phyloP scores from a whole-genome alignment of 441 rosid genomes.

The Metrosideros polymorpha region DNA sequence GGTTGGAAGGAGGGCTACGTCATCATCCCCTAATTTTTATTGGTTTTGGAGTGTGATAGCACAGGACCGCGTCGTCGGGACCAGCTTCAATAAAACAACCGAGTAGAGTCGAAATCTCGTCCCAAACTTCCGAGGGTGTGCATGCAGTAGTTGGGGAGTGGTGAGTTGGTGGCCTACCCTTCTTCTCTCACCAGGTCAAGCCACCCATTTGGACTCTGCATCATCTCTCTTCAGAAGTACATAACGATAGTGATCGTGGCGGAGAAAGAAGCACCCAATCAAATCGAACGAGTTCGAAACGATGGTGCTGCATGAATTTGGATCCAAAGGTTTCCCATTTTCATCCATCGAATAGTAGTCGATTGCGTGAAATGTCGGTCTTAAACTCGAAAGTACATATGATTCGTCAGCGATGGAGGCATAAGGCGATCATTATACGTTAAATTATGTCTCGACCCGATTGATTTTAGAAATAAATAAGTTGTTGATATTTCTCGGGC shows the following conservation, averaged over 20 bases:
- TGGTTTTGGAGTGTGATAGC: too few relatives aligned
- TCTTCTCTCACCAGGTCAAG: background rate
- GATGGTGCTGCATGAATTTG: background rate
- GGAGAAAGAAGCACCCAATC: background rate
- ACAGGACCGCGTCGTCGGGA: background rate
- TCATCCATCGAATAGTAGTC: background rate
- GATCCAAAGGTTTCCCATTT: background rate
- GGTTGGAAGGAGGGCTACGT: too few relatives aligned
- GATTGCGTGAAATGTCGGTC: background rate
- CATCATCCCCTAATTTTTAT: too few relatives aligned
- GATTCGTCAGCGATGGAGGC: background rate
- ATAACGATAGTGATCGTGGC: background rate
- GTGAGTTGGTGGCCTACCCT: background rate
- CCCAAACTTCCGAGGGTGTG: background rate
- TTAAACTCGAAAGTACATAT: background rate
- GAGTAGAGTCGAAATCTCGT: background rate
- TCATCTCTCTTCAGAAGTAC: background rate
- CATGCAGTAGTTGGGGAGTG: background rate
- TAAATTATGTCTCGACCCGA: too few relatives aligned
- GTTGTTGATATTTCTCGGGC: too few relatives aligned
- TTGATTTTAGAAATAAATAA: too few relatives aligned
- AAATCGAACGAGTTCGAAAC: background rate
- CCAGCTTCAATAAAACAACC: background rate
- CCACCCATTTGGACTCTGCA: background rate
- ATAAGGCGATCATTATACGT: background rate